A percentile compares a stretch with the other conserved stretches of the same genome.
phyloP scores from a whole-genome alignment of 116 monocot species.

The Posidonia oceanica region DNA sequence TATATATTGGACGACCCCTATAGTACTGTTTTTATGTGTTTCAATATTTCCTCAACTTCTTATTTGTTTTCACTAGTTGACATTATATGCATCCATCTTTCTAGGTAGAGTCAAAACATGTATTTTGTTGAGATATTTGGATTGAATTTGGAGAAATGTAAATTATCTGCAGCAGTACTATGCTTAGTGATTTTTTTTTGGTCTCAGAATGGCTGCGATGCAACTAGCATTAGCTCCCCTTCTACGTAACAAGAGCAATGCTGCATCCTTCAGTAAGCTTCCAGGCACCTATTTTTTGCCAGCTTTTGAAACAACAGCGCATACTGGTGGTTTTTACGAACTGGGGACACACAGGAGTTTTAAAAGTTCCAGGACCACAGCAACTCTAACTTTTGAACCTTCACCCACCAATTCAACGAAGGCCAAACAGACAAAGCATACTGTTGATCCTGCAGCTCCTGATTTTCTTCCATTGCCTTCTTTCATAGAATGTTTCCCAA shows the following conservation, averaged over 20 bases:
- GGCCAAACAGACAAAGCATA: slow-evolving; percentile 43
- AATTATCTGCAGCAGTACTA: no score
- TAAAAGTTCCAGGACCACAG: slow-evolving; percentile 19
- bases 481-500: slow-evolving; percentile 86
- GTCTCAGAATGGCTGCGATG: slow-evolving; percentile 35
- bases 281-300: slow-evolving; percentile 25
- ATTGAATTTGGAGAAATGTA: no score
- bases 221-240: slow-evolving; percentile 35
- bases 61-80: no score
- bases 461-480: slow-evolving; percentile 91
- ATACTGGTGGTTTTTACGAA: slow-evolving; percentile 9
- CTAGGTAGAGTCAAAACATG: no score
- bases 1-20: no score
- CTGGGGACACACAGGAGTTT: slow-evolving; percentile 11
- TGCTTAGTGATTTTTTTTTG: no score
- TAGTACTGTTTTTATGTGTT: no score
- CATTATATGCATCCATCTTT: no score
- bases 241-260: slow-evolving; percentile 18
- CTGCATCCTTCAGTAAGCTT: slow-evolving; percentile 18
- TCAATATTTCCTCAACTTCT: no score
- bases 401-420: slow-evolving; percentile 32
- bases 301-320: slow-evolving; percentile 22
- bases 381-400: slow-evolving; percentile 47
- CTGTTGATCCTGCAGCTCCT: slow-evolving; percentile 69
- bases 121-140: no score